Percentiles rank a stretch among this genome's conserved stretches.
phyloP scores from a whole-genome alignment of 768 basidiomycete species.

The Plicaturopsis crispa region DNA sequence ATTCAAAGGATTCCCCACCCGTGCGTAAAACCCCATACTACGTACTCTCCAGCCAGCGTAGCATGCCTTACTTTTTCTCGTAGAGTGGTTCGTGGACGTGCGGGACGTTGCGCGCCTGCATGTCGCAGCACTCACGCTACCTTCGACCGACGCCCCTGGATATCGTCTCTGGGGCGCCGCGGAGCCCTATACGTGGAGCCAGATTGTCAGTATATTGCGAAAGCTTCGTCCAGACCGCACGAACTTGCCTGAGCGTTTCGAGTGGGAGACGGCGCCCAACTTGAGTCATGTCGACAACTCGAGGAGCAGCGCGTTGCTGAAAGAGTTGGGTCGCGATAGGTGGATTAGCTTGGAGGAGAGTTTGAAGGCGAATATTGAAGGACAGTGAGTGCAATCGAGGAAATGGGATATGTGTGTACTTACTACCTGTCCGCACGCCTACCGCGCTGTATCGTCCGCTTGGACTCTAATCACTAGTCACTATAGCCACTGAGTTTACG shows the following conservation, averaged over 20 bases:
- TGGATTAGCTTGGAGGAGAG: not conserved
- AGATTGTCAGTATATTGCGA: not conserved
- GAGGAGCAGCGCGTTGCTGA: not conserved
- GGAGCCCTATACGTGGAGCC: not conserved
- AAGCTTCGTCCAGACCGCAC: not conserved
- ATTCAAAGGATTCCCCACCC: not conserved
- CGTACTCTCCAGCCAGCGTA: conserved; percentile 3
- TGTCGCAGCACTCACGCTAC: conserved; percentile 13
- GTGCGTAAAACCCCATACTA: conserved; percentile 3
- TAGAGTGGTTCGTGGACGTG: conserved; percentile 19
- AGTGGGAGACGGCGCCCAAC: not conserved
- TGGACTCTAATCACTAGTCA: no score
- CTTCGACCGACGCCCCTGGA: not conserved
- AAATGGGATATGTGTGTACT: no score
- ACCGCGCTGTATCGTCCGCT: no score
- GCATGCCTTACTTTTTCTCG: conserved; percentile 3
- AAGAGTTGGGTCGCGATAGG: no score
- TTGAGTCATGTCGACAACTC: not conserved
- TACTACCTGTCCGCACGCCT: no score
- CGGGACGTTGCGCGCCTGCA: conserved; percentile 25
- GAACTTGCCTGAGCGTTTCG: not conserved
- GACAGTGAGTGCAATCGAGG: no score
- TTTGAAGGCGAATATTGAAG: not conserved
- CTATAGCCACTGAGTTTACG: no score
- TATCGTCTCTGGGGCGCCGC: not conserved